These are phyloP conservation scores for Hysterium pulicare DNA, from an alignment of 2,329 filamentous ascomycete genomes.

Conservation along the genomic window DNA sequence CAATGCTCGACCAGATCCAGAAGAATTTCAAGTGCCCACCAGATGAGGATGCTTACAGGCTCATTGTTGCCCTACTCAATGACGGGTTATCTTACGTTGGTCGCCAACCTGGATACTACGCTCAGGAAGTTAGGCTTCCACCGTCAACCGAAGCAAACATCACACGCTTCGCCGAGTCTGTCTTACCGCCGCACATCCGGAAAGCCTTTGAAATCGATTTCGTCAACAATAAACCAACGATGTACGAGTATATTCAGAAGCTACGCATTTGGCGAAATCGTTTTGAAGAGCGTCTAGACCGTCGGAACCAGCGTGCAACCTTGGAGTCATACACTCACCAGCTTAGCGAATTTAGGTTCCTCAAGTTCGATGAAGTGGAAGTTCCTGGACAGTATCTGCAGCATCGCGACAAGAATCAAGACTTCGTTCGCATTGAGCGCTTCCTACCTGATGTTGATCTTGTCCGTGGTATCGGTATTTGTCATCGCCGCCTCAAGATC, in stretches of 20 bases:
- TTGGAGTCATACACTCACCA: conserved; percentile 86
- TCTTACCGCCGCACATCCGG: conserved; percentile 89
- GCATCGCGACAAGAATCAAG: conserved; percentile 98
- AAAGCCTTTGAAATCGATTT: conserved; percentile 98
- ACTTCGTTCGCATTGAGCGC: conserved; percentile 95
- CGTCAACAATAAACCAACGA: conserved; percentile 89
- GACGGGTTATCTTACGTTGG: conserved; percentile 92
- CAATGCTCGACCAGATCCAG: conserved; percentile 97
- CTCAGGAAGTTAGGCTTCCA: conserved; percentile 86
- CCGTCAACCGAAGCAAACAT: conserved; percentile 92
- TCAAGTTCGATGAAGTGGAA: conserved; percentile 98
- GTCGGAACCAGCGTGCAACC: conserved; percentile 67
- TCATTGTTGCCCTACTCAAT: conserved; percentile 96
- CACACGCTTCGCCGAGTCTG: conserved; percentile 91
- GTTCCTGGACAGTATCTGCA: conserved; percentile 95
- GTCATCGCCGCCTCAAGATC: conserved; percentile 90
- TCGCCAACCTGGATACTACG: conserved; percentile 80
- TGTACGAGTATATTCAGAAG: conserved; percentile 98
- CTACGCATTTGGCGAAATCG: conserved; percentile 93
- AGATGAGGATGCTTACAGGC: conserved; percentile 93
- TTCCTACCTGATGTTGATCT: conserved; percentile 95
- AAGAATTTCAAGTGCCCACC: conserved; percentile 99
- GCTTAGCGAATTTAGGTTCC: conserved; percentile 93
- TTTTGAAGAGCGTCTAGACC: conserved; percentile 95
- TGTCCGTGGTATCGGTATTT: conserved; percentile 84